Conservation (phyloP, 495 filamentous ascomycete species). For the Neurospora terricola region DNA sequence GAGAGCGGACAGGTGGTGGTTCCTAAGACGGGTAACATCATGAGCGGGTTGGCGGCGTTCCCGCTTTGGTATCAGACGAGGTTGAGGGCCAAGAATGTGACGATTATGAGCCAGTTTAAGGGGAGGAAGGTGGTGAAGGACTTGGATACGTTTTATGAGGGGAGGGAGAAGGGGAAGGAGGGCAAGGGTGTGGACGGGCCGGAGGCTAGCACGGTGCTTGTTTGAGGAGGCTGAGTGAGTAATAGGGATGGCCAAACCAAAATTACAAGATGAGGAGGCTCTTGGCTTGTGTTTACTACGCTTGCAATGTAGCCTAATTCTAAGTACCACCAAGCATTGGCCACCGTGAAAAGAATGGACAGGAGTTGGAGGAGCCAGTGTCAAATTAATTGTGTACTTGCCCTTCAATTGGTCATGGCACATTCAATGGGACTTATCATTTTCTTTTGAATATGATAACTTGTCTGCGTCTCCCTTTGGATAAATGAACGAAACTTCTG, state of each 20-base stretch:
- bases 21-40: constrained; percentile 30
- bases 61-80: constrained; percentile 37
- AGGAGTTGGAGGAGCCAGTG: too few species aligned
- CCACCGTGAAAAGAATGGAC: too few species aligned
- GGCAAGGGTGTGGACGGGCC: constrained; percentile 6
- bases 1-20: constrained; percentile 48
- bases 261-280: too few species aligned
- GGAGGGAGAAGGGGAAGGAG: constrained; percentile 16
- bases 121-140: constrained; percentile 41
- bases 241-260: too few species aligned
- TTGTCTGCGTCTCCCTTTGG: background rate
- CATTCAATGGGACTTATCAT: too few species aligned
- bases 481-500: background rate
- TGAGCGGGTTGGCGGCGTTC: constrained; percentile 26
- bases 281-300: too few species aligned
- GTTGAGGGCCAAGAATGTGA: constrained; percentile 23
- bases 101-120: constrained; percentile 34
- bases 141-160: constrained; percentile 30
- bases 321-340: too few species aligned
- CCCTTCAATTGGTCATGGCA: too few species aligned
- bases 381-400: too few species aligned
- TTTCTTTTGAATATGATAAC: too few species aligned
- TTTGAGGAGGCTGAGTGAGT: constrained; percentile 1
- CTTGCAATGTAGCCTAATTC: too few species aligned
- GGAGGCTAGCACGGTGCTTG: constrained; percentile 26